Evolutionary conservation across 768 basidiomycete species (phyloP).

Genomic region (Favolaschia claudopus): DNA sequence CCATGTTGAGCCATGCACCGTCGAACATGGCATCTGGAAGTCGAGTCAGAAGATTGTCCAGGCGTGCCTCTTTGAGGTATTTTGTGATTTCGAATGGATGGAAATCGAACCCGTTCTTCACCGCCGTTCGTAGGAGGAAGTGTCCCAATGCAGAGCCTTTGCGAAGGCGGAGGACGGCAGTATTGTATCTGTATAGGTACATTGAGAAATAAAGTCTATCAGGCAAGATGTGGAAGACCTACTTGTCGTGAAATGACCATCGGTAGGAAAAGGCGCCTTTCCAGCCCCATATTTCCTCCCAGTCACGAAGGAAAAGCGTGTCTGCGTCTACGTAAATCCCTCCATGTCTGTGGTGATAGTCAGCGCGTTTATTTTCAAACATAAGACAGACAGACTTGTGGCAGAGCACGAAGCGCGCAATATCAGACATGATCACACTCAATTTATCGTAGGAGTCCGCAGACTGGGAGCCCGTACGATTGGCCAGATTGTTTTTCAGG

Average conservation of each 20-base stretch:
- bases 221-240: no score
- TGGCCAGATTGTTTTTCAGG: slow-evolving; percentile 50
- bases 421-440: slow-evolving; percentile 93
- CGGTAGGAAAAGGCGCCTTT: slow-evolving; percentile 97
- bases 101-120: slow-evolving; percentile 94
- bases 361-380: not conserved
- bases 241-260: slow-evolving; percentile 56
- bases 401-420: slow-evolving; percentile 95
- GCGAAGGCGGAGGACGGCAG: slow-evolving; percentile 93
- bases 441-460: slow-evolving; percentile 86
- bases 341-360: slow-evolving; percentile 69
- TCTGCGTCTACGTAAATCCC: slow-evolving; percentile 98
- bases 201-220: no score
- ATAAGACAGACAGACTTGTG: slow-evolving; percentile 49
- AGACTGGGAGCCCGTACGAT: slow-evolving; percentile 88
- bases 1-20: slow-evolving; percentile 95
- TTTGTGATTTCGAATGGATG: slow-evolving; percentile 95
- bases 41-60: slow-evolving; percentile 84
- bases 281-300: slow-evolving; percentile 99
- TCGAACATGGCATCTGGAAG: slow-evolving; percentile 98
- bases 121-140: slow-evolving; percentile 92
- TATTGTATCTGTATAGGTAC: slow-evolving; percentile 97
- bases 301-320: slow-evolving; percentile 94
- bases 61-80: slow-evolving; percentile 88
- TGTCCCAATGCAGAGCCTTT: slow-evolving; percentile 90